Percentiles rank a stretch among this genome's conserved stretches.
Evolutionary conservation across 1,284 basidiomycete genomes (phyloP).

Genomic region (Lignosus rhinocerotis): DNA sequence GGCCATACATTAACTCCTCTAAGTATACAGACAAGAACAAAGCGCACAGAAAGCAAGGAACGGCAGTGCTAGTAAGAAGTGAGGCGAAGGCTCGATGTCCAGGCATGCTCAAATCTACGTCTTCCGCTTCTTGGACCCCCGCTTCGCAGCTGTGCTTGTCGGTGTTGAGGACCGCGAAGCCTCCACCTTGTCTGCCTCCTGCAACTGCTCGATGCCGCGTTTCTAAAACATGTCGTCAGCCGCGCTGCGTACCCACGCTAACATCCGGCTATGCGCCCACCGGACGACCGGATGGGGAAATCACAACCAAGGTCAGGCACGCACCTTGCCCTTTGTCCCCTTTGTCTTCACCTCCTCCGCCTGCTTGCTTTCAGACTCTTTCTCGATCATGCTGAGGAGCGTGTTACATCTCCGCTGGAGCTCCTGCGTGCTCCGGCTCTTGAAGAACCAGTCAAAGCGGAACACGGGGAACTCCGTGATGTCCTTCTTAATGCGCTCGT

Average conservation of each 20-base stretch:
- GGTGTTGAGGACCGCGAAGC: slow-evolving; percentile 61
- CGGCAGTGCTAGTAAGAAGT: background rate
- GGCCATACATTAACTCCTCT: background rate
- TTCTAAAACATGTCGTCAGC: slow-evolving; percentile 45
- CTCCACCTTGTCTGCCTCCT: slow-evolving; percentile 55
- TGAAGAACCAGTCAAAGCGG: slow-evolving; percentile 99
- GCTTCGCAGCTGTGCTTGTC: slow-evolving; percentile 45
- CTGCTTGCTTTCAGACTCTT: slow-evolving; percentile 73
- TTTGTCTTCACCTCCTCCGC: slow-evolving; percentile 69
- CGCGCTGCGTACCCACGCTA: background rate
- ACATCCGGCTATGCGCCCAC: background rate
- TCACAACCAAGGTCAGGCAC: slow-evolving; percentile 20
- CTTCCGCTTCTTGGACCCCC: slow-evolving; percentile 39
- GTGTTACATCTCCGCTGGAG: slow-evolving; percentile 90
- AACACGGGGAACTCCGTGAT: slow-evolving; percentile 97
- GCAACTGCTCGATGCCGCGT: slow-evolving; percentile 64
- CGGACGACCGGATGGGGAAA: background rate
- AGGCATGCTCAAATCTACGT: slow-evolving; percentile 15
- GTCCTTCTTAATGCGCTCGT: slow-evolving; percentile 95
- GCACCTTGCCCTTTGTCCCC: slow-evolving; percentile 59
- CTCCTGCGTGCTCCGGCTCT: slow-evolving; percentile 91
- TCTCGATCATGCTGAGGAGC: slow-evolving; percentile 87
- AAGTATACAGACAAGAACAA: slow-evolving; percentile 11
- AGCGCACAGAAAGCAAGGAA: background rate
- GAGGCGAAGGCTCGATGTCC: background rate